phyloP scores from a whole-genome alignment of 2,329 filamentous ascomycete genomes.

The Venturiaceae sp. region DNA sequence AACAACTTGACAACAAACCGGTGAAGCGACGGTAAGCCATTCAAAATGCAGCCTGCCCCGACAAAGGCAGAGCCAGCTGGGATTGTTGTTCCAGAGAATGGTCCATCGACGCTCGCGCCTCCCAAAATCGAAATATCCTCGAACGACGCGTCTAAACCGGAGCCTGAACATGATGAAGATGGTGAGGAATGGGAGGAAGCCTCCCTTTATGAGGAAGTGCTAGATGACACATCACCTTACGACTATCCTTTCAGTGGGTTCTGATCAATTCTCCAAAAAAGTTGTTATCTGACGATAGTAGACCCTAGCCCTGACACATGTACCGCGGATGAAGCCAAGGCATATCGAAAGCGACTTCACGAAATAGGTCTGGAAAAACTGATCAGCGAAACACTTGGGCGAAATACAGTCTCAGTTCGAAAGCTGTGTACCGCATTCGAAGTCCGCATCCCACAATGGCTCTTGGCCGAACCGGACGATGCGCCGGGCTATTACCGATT shows the following conservation, averaged over 20 bases:
- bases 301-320: slow-evolving; percentile 19
- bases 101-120: neutral
- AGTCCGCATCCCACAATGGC: slow-evolving; percentile 61
- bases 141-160: neutral
- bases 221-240: slow-evolving; percentile 15
- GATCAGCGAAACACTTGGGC: slow-evolving; percentile 60
- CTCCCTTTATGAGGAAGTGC: slow-evolving; percentile 15
- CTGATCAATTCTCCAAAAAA: neutral
- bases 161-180: neutral
- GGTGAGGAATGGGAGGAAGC: slow-evolving; percentile 18
- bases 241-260: slow-evolving; percentile 25
- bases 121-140: neutral
- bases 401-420: slow-evolving; percentile 62
- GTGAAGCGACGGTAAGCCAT: neutral
- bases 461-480: slow-evolving; percentile 64
- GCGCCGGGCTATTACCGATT: slow-evolving; percentile 55
- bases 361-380: slow-evolving; percentile 71
- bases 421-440: slow-evolving; percentile 83
- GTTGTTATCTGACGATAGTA: neutral
- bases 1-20: neutral
- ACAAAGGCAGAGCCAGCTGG: neutral
- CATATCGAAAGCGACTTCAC: slow-evolving; percentile 62
- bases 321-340: slow-evolving; percentile 46
- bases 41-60: slow-evolving; percentile 4
- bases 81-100: neutral